These are phyloP conservation scores for Nigrospora oryzae DNA, from an alignment of 2,329 filamentous ascomycete genomes.

Conservation along the genomic window DNA sequence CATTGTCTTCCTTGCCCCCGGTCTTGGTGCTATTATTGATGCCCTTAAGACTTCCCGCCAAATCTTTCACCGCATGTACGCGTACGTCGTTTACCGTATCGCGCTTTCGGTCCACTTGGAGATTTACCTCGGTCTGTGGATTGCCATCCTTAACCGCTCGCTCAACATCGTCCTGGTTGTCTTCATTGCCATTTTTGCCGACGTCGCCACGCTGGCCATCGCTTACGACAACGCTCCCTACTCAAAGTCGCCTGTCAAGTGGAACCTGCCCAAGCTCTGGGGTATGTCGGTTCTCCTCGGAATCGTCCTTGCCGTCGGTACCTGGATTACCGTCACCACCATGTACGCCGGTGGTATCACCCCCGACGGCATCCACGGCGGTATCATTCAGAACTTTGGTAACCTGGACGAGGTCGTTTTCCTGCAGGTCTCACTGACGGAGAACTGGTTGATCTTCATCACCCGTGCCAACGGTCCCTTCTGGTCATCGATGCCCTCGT, in stretches of 20 bases:
- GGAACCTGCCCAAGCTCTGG: constrained; percentile 92
- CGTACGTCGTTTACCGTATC: constrained; percentile 93
- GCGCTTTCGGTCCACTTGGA: constrained; percentile 85
- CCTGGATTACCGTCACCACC: constrained; percentile 83
- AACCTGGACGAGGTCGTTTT: constrained; percentile 75
- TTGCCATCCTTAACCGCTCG: constrained; percentile 75
- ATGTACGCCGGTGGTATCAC: constrained; percentile 50
- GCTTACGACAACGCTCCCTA: constrained; percentile 89
- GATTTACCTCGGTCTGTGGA: constrained; percentile 88
- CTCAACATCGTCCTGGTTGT: constrained; percentile 83
- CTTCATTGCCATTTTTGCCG: constrained; percentile 91
- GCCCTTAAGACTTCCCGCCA: constrained; percentile 87
- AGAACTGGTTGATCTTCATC: constrained; percentile 97
- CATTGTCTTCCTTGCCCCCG: constrained; percentile 87
- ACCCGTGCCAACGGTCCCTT: constrained; percentile 88
- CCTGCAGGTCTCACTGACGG: constrained; percentile 81
- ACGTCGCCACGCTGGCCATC: constrained; percentile 85
- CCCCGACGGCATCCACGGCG: constrained; percentile 46
- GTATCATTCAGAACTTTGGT: constrained; percentile 87
- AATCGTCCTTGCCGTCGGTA: constrained; percentile 70
- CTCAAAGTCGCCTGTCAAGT: constrained; percentile 82
- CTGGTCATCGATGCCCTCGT: constrained; percentile 83
- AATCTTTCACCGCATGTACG: constrained; percentile 96
- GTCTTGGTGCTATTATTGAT: constrained; percentile 87
- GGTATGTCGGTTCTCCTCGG: constrained; percentile 83